Percentiles rank a stretch among this genome's conserved stretches.
phyloP scores from a whole-genome alignment of 2,329 filamentous ascomycete genomes.

The Cytospora piceicola region DNA sequence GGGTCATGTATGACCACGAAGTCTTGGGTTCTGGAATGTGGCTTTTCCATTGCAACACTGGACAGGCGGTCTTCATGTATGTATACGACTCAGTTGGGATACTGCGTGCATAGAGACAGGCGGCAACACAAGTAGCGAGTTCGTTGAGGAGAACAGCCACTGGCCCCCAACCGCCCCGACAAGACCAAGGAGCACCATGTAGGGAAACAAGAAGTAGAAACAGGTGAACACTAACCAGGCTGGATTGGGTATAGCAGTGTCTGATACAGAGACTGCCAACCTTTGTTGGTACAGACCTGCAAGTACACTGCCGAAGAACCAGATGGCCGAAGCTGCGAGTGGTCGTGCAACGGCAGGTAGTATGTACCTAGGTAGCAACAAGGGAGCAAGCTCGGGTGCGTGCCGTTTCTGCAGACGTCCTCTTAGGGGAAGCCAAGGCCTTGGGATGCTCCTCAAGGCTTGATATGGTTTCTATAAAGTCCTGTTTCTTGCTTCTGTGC shows the following conservation, averaged over 20 bases:
- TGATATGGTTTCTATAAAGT: neutral
- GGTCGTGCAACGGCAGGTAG: conserved; percentile 10
- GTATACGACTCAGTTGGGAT: neutral
- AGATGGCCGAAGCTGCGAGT: conserved; percentile 14
- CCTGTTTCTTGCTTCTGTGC: neutral
- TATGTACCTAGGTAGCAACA: neutral
- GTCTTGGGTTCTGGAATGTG: neutral
- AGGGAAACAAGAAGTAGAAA: conserved; percentile 1
- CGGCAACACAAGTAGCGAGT: neutral
- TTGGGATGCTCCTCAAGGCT: neutral
- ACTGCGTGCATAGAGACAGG: neutral
- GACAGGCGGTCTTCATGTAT: neutral
- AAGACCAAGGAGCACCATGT: neutral
- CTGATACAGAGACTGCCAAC: neutral
- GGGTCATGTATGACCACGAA: conserved; percentile 13
- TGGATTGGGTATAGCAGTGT: neutral
- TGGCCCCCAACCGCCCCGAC: neutral
- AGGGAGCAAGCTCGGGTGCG: conserved; percentile 5
- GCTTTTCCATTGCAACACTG: neutral
- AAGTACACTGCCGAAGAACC: neutral
- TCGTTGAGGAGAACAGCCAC: neutral
- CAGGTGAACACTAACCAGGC: conserved; percentile 12
- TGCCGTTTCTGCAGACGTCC: conserved; percentile 2
- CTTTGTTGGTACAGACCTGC: neutral
- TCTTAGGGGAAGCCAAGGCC: neutral